phyloP scores from a whole-genome alignment of 495 filamentous ascomycete genomes.

The Aspergillus kassunensis region DNA sequence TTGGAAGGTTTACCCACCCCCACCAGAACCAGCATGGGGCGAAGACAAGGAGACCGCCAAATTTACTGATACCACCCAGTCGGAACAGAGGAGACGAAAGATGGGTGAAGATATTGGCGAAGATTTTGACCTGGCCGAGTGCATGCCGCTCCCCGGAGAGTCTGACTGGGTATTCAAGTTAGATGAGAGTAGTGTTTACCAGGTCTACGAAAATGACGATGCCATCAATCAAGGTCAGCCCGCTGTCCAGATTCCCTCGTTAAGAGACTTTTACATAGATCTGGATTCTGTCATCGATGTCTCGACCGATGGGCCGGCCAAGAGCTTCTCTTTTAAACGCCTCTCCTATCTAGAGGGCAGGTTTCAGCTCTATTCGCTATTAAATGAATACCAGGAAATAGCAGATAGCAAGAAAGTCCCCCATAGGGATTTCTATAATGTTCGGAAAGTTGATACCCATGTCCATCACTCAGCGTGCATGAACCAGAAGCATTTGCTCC shows the following conservation, averaged over 20 bases:
- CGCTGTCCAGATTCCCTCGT: constrained; percentile 74
- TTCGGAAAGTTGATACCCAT: constrained; percentile 97
- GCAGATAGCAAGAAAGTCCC: constrained; percentile 97
- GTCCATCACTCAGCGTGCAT: constrained; percentile 99
- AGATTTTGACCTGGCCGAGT: constrained; percentile 79
- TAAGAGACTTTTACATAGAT: constrained; percentile 93
- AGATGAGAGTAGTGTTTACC: constrained; percentile 82
- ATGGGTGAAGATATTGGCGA: constrained; percentile 86
- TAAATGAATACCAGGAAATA: constrained; percentile 97
- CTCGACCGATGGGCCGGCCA: constrained; percentile 91
- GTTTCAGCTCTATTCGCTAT: constrained; percentile 85
- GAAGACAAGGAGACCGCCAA: constrained; percentile 53
- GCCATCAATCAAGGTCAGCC: constrained; percentile 60
- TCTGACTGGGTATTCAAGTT: constrained; percentile 69
- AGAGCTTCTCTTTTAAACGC: constrained; percentile 92
- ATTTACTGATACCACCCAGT: neutral
- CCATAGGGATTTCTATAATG: constrained; percentile 98
- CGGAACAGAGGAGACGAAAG: constrained; percentile 61
- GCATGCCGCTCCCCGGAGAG: constrained; percentile 62
- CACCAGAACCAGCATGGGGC: constrained; percentile 86
- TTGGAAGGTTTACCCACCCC: constrained; percentile 89
- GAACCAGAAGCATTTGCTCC: constrained; percentile 97
- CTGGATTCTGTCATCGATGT: constrained; percentile 79
- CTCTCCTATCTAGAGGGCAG: constrained; percentile 94
- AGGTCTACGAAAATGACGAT: constrained; percentile 68